Conservation (phyloP, 2,329 filamentous ascomycete species). For the Fusarium buharicum region DNA sequence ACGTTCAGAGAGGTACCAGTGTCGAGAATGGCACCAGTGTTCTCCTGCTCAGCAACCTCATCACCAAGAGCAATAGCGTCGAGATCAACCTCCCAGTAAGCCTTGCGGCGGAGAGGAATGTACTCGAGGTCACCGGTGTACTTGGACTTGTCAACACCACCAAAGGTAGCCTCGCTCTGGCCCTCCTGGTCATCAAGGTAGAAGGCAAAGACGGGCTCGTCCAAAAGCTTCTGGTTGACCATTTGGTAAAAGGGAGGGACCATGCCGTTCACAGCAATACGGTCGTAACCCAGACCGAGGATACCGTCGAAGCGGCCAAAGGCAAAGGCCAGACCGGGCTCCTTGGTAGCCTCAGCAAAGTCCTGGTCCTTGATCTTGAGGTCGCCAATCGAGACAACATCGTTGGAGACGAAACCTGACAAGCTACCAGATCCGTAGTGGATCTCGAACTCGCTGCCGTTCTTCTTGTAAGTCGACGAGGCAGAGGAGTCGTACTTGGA, state of each 20-base stretch:
- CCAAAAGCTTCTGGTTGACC: conserved; percentile 87
- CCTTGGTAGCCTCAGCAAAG: conserved; percentile 94
- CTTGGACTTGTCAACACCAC: conserved; percentile 85
- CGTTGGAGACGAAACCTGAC: conserved; percentile 92
- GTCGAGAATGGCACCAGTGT: conserved; percentile 96
- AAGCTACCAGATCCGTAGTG: conserved; percentile 94
- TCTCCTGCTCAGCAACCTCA: conserved; percentile 86
- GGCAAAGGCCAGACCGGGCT: conserved; percentile 96
- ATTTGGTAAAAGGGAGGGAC: conserved; percentile 97
- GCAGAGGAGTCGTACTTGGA: conserved; percentile 92
- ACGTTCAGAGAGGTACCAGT: conserved; percentile 98
- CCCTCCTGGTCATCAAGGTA: conserved; percentile 83
- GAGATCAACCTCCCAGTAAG: conserved; percentile 99
- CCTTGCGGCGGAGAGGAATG: conserved; percentile 96
- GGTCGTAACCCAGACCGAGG: conserved; percentile 91
- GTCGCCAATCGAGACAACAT: conserved; percentile 87
- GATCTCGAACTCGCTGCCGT: conserved; percentile 92
- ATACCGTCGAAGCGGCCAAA: conserved; percentile 99
- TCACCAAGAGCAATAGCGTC: conserved; percentile 91
- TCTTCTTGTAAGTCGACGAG: conserved; percentile 93
- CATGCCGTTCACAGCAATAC: conserved; percentile 96
- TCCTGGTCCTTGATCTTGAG: conserved; percentile 87
- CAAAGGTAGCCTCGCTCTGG: conserved; percentile 89
- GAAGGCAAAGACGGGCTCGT: conserved; percentile 95
- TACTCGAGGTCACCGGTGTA: conserved; percentile 87